phyloP scores from a whole-genome alignment of 139 green algal genomes.

The Coelastrella sp. region DNA sequence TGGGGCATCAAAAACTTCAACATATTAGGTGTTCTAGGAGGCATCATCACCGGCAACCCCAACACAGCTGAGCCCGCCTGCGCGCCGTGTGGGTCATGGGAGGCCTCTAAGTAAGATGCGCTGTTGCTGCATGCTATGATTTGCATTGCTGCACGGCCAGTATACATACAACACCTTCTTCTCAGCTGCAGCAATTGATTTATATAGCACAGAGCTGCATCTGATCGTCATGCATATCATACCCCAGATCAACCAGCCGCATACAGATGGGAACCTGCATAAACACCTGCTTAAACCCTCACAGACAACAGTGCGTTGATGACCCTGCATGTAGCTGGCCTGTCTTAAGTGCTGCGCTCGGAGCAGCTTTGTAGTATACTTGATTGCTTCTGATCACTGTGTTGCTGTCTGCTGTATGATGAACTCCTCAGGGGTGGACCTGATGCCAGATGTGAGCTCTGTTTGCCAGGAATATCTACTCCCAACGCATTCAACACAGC shows the following conservation, averaged over 20 bases:
- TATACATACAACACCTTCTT: too few species aligned
- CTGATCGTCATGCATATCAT: too few species aligned
- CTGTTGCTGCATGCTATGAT: neutral
- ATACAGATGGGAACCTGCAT: too few species aligned
- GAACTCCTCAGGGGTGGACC: neutral
- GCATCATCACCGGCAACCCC: neutral
- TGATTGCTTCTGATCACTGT: neutral
- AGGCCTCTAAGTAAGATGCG: neutral
- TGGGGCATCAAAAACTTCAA: constrained; percentile 19
- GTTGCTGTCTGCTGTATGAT: neutral
- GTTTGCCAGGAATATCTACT: constrained; percentile 6
- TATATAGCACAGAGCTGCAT: too few species aligned
- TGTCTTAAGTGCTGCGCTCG: too few species aligned
- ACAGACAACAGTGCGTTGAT: neutral
- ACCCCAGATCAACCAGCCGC: too few species aligned
- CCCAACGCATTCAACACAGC: constrained; percentile 15
- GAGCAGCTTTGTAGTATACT: too few species aligned
- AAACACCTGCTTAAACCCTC: neutral
- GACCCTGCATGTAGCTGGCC: too few species aligned
- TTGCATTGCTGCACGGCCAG: too few species aligned
- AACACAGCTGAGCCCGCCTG: neutral
- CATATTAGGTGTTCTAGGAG: constrained; percentile 1
- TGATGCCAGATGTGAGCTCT: constrained; percentile 26
- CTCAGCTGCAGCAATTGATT: too few species aligned
- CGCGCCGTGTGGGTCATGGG: constrained; percentile 16